These are phyloP conservation scores for Alternaria viburni DNA, from an alignment of 2,329 filamentous ascomycete genomes.

Conservation along the genomic window DNA sequence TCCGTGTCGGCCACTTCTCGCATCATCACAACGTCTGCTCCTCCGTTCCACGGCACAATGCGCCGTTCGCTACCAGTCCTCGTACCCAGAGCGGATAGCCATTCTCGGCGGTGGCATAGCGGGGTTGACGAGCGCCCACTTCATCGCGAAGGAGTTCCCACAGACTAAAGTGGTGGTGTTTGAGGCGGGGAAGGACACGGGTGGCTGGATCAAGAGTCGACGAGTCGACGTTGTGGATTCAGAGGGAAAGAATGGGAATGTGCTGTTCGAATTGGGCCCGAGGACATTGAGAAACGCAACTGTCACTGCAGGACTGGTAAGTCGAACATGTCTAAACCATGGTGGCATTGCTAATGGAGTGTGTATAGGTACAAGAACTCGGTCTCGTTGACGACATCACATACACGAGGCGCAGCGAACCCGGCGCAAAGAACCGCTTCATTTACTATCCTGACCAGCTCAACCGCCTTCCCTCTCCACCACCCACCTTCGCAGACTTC, in stretches of 20 bases:
- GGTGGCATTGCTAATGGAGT: slow-evolving; percentile 11
- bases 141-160: slow-evolving; percentile 72
- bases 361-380: slow-evolving; percentile 62
- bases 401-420: slow-evolving; percentile 57
- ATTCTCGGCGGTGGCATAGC: slow-evolving; percentile 61
- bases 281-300: slow-evolving; percentile 75
- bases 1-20: slow-evolving; percentile 17
- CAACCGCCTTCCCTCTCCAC: slow-evolving; percentile 53
- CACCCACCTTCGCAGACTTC: slow-evolving; percentile 33
- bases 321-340: slow-evolving; percentile 22
- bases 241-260: slow-evolving; percentile 40
- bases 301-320: slow-evolving; percentile 74
- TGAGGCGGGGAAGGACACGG: slow-evolving; percentile 72
- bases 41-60: slow-evolving; percentile 13
- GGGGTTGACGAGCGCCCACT: slow-evolving; percentile 66
- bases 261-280: slow-evolving; percentile 85
- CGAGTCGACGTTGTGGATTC: slow-evolving; percentile 66
- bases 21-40: slow-evolving; percentile 19
- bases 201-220: slow-evolving; percentile 83
- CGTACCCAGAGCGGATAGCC: slow-evolving; percentile 50
- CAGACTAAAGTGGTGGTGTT: slow-evolving; percentile 78
- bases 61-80: slow-evolving; percentile 20
- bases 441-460: slow-evolving; percentile 89
- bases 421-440: slow-evolving; percentile 70
- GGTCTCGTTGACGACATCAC: slow-evolving; percentile 64